A percentile compares a stretch with the other conserved stretches of the same genome.
These are phyloP conservation scores for Tulasnella sp. DNA, from an alignment of 768 basidiomycete genomes.

Conservation along the genomic window DNA sequence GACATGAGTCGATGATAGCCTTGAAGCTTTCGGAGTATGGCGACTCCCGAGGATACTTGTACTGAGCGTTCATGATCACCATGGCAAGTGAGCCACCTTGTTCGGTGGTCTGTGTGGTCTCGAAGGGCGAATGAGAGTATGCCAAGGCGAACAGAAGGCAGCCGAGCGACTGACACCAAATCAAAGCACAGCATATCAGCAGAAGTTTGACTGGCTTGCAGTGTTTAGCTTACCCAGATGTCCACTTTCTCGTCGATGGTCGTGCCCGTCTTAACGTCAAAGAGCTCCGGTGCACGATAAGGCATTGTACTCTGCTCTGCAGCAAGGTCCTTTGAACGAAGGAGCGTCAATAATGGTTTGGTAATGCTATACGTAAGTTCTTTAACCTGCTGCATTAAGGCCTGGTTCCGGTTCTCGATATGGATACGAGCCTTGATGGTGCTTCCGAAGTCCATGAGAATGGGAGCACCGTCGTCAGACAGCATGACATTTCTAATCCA, in stretches of 20 bases:
- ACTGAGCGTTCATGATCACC: slow-evolving; percentile 90
- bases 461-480: slow-evolving; percentile 80
- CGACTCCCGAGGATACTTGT: slow-evolving; percentile 68
- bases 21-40: slow-evolving; percentile 78
- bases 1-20: slow-evolving; percentile 71
- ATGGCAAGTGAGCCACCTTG: slow-evolving; percentile 96
- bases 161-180: slow-evolving; percentile 62
- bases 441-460: slow-evolving; percentile 98
- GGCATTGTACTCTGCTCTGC: slow-evolving; percentile 99
- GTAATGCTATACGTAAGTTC: not conserved
- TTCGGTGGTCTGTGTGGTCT: slow-evolving; percentile 80
- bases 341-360: not conserved
- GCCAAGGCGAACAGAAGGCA: slow-evolving; percentile 92
- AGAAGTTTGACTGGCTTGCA: no score
- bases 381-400: slow-evolving; percentile 73
- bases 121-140: slow-evolving; percentile 93
- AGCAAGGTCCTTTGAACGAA: slow-evolving; percentile 62
- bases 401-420: slow-evolving; percentile 74
- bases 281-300: slow-evolving; percentile 92
- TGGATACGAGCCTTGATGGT: slow-evolving; percentile 73
- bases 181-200: no score
- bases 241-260: slow-evolving; percentile 89
- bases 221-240: slow-evolving; percentile 87
- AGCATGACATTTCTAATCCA: slow-evolving; percentile 83
- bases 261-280: slow-evolving; percentile 88